phyloP scores from a whole-genome alignment of 768 basidiomycete species.

The Hydnomerulius pinastri region DNA sequence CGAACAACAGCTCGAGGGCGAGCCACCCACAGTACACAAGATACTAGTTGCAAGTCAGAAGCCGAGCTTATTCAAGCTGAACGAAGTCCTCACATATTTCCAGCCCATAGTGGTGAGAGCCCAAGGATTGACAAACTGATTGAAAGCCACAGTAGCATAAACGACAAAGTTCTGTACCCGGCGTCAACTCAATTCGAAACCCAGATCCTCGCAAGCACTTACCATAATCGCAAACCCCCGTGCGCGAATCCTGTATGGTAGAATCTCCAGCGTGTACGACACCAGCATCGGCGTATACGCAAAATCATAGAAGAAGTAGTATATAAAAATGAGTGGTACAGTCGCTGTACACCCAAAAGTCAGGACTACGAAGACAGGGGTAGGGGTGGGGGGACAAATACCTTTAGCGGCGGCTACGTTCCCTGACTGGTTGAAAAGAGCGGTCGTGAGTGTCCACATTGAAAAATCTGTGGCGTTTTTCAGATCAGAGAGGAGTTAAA shows the following conservation, averaged over 20 bases:
- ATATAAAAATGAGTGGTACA: slow-evolving; percentile 66
- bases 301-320: slow-evolving; percentile 56
- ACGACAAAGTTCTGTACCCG: slow-evolving; percentile 55
- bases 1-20: slow-evolving; percentile 58
- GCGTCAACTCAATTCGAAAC: background rate
- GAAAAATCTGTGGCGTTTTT: slow-evolving; percentile 43
- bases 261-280: slow-evolving; percentile 70
- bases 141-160: slow-evolving; percentile 71
- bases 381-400: background rate
- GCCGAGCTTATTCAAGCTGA: background rate
- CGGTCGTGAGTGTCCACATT: slow-evolving; percentile 55
- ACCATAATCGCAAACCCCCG: slow-evolving; percentile 81
- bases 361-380: background rate
- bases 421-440: slow-evolving; percentile 34
- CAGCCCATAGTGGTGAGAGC: slow-evolving; percentile 56
- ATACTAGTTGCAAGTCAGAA: slow-evolving; percentile 36
- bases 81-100: slow-evolving; percentile 41
- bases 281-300: slow-evolving; percentile 77
- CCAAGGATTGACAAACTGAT: slow-evolving; percentile 79
- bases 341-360: slow-evolving; percentile 41
- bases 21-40: slow-evolving; percentile 68
- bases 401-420: slow-evolving; percentile 34
- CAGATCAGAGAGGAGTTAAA: background rate
- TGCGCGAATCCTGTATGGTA: slow-evolving; percentile 79
- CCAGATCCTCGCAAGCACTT: slow-evolving; percentile 13